Base-by-base conservation (phyloP, 192 early-diverging fungal species). In the Coemansia sp. region DNA sequence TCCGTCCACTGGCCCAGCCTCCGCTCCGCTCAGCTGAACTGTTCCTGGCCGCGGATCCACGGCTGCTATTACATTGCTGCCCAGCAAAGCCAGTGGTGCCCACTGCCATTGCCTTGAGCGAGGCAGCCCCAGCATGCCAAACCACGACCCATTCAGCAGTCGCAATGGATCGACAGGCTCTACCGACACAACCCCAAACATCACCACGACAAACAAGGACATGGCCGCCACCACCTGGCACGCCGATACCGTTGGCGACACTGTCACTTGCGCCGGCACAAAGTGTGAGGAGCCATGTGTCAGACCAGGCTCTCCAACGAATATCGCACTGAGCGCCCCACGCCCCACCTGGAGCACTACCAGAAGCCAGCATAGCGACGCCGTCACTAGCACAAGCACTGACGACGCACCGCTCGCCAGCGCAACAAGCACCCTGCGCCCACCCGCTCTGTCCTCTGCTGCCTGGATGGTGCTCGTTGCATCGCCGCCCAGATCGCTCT, bases 261-360 rank as follows among this genome's bases (percentile, higher is more conserved):
- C 55, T 32, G 43, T 10, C 41, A 53, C 37, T 26, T 70, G 60
- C n/a, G 65, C 65, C 3, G 74, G 74, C 32, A 77, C 58, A 60
- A 78, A 78, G 57, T 78, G 72, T 10, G 62, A 68, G 19, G 68
- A 68, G 58, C 44, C 60, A 38, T 71, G 65, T 18, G 75, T 78
- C 54, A 78, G 35, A 14, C 65, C 75, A 0, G 75, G 75, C 59
- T 72, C 75, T 10, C 75, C 75, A 26, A 78, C 69, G 53, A 78
- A 78, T 10, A 78, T 64, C 5, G 75, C 75, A 39, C 75, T 68
- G n/a, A 78, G 66, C 3, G 75, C 75, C 4, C 75, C 75, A 37
- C 75, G 75, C 1, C 58, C 69, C 11, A 78, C 69, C 53, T 68
- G 75, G 55, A 68, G 58, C 19, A 78, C 75, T 2, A 78, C 69